These are phyloP conservation scores for Candida morakotiae DNA, from an alignment of 805 yeast genomes.

Conservation along the genomic window DNA sequence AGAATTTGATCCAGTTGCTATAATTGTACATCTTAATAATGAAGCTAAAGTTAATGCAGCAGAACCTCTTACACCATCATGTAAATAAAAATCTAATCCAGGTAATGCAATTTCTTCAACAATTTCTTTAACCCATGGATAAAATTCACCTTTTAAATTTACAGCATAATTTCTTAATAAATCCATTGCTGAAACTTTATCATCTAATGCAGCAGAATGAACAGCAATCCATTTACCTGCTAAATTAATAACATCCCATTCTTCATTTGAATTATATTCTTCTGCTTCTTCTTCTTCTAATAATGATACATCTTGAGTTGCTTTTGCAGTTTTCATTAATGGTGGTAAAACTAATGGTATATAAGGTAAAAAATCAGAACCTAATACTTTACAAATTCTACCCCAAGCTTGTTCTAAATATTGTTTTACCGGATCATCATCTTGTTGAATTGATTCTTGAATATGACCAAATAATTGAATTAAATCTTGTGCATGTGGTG, in stretches of 20 bases:
- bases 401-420: slow-evolving; percentile 96
- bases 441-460: slow-evolving; percentile 54
- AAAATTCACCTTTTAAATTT: slow-evolving; percentile 76
- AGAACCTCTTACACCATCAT: slow-evolving; percentile 91
- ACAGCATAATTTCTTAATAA: slow-evolving; percentile 79
- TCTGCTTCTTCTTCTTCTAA: slow-evolving; percentile 88
- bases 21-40: slow-evolving; percentile 59
- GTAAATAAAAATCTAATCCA: slow-evolving; percentile 84
- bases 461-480: slow-evolving; percentile 67
- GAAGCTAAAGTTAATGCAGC: slow-evolving; percentile 84
- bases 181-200: slow-evolving; percentile 90
- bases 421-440: slow-evolving; percentile 86
- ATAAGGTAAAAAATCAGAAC: slow-evolving; percentile 80
- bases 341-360: slow-evolving; percentile 86
- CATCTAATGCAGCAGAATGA: slow-evolving; percentile 91
- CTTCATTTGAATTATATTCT: slow-evolving; percentile 77
- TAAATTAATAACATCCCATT: slow-evolving; percentile 90
- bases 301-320: slow-evolving; percentile 82
- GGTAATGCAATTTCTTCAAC: slow-evolving; percentile 79
- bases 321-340: slow-evolving; percentile 78
- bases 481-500: slow-evolving; percentile 68
- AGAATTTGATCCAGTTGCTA: slow-evolving; percentile 53
- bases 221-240: slow-evolving; percentile 93
- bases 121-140: slow-evolving; percentile 76
- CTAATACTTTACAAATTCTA: slow-evolving; percentile 81